A percentile compares a stretch with the other conserved stretches of the same genome.
Evolutionary conservation across 106 monocot genomes (phyloP).

Genomic region (Ottelia alismoides): DNA sequence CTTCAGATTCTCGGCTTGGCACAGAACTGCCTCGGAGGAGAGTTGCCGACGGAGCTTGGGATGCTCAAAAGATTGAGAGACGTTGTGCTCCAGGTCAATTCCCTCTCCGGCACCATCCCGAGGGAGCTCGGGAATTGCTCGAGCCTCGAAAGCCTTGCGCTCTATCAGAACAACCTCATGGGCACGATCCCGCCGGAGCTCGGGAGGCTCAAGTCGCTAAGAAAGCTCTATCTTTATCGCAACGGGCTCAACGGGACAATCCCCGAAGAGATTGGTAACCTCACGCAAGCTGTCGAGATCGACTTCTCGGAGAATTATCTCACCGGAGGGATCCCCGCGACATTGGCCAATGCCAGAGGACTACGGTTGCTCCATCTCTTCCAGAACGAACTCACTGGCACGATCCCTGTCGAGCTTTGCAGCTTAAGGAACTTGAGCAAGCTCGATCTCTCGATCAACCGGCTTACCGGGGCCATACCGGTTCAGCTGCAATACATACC

Average conservation of each 20-base stretch:
- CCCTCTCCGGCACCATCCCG: constrained; percentile 45
- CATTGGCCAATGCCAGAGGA: constrained; percentile 41
- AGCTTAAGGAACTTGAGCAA: constrained; percentile 26
- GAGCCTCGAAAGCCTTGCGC: constrained; percentile 43
- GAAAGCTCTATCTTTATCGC: constrained; percentile 48
- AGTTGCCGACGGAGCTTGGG: constrained; percentile 22
- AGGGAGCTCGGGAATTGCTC: constrained; percentile 49
- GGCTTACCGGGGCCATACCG: constrained; percentile 52
- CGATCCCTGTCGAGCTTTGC: constrained; percentile 54
- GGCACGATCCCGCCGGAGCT: constrained; percentile 54
- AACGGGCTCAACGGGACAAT: constrained; percentile 51
- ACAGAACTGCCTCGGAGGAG: constrained; percentile 41
- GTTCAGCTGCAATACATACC: constrained; percentile 45
- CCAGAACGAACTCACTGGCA: constrained; percentile 50
- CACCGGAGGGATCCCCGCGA: constrained; percentile 40
- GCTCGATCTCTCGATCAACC: constrained; percentile 70
- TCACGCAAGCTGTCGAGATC: constrained; percentile 38
- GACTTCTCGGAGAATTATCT: constrained; percentile 70
- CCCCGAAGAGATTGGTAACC: constrained; percentile 41
- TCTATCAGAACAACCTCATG: constrained; percentile 45
- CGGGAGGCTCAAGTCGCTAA: constrained; percentile 35
- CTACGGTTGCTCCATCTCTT: constrained; percentile 70
- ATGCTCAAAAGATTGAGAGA: constrained; percentile 59
- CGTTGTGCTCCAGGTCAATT: constrained; percentile 60
- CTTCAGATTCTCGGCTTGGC: constrained; percentile 61